Base-by-base conservation (phyloP, 2,329 filamentous ascomycete species). In the Nemania sp. region DNA sequence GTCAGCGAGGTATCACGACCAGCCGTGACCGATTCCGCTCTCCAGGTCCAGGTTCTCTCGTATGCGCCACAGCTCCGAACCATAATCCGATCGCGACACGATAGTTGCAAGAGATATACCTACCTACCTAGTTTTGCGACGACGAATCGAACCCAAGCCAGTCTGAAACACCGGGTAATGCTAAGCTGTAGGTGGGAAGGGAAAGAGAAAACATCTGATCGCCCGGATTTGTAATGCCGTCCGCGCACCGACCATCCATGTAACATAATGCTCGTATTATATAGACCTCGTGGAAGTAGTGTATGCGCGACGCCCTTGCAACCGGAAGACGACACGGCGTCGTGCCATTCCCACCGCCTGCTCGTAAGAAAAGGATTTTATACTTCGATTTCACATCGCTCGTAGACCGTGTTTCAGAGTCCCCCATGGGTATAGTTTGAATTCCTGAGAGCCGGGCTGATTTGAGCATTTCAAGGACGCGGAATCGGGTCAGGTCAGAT, bases 131-230 rank as follows among this genome's bases (percentile, higher is more conserved):
- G 25, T 7, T 29, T 29, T 29, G 25, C 25, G 7, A 29, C 25
- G 25, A 29, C 25, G 25, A 29, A 29, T 29, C 25, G 4, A 29
- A 50, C 55, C 39, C 39, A 45, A 47, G 15, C 58, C 54, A 29
- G 46, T 34, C 59, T 62, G 59, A 59, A 62, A 62, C 59, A 42
- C 50, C 54, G 59, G 59, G 37, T 50, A 57, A 61, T 61, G 35
- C 25, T 57, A 11, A 42, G 49, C 40, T 49, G 35, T 40, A 17
- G 43, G 54, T 54, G 39, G 43, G 37, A 52, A 29, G 25, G 3
- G 25, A 7, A 7, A 29, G 7, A 7, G 34, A 54, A 61, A 61
- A 57, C 59, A 57, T 40, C 54, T 58, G 54, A 61, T 49, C 49
- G 21, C 4, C 59, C 37, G 54, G 54, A 18, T 54, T 50, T 32